A percentile compares a stretch with the other conserved stretches of the same genome.
phyloP scores from a whole-genome alignment of 805 yeast genomes.

The Hermanozyma aechmeae region DNA sequence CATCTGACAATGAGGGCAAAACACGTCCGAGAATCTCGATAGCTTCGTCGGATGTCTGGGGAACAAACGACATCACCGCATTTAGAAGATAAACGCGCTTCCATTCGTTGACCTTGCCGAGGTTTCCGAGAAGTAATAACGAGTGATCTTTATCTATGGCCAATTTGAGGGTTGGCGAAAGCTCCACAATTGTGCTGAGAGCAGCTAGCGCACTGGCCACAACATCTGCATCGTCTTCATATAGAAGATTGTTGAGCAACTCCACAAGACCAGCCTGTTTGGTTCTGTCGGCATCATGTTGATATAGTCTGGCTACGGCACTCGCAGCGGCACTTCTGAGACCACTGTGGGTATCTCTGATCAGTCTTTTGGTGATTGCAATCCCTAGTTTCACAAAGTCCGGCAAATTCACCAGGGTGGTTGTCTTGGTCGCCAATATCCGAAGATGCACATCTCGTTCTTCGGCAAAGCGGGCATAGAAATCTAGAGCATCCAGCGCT shows the following conservation, averaged over 20 bases:
- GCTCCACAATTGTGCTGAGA: constrained; percentile 54
- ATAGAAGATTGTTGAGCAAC: constrained; percentile 41
- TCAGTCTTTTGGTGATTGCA: constrained; percentile 21
- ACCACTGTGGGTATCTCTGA: constrained; percentile 42
- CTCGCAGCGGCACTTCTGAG: constrained; percentile 65
- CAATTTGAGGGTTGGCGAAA: constrained; percentile 38
- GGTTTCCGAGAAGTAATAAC: constrained; percentile 21
- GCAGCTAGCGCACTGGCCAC: constrained; percentile 68
- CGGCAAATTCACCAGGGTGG: constrained; percentile 48
- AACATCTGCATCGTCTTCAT: constrained; percentile 50
- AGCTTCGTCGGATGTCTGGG: constrained; percentile 62
- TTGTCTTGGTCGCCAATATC: constrained; percentile 54
- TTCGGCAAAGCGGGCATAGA: constrained; percentile 43
- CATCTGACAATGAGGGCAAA: constrained; percentile 68
- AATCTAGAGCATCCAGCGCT: constrained; percentile 47
- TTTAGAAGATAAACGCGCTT: constrained; percentile 58
- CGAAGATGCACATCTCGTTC: constrained; percentile 41
- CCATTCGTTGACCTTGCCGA: constrained; percentile 53
- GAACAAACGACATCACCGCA: constrained; percentile 60
- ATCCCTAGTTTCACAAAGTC: constrained; percentile 42
- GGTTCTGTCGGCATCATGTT: constrained; percentile 40
- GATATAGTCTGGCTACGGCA: constrained; percentile 60
- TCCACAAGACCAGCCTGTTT: constrained; percentile 35
- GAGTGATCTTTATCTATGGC: constrained; percentile 42
- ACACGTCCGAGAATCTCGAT: constrained; percentile 51